phyloP scores from a whole-genome alignment of 2,329 filamentous ascomycete genomes.

The Bipolaris bicolor region DNA sequence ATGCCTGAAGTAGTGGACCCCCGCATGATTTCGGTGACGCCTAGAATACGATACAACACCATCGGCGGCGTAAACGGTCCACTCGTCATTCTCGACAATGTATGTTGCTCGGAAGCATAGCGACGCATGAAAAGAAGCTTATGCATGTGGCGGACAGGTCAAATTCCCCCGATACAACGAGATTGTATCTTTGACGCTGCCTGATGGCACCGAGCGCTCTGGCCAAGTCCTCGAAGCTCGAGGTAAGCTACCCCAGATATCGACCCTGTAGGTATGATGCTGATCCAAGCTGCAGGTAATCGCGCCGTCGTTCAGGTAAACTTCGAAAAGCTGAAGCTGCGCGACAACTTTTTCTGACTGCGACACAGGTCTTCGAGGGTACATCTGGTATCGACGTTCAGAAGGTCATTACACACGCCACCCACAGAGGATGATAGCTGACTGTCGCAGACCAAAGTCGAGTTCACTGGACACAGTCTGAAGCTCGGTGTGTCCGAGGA shows the following conservation, averaged over 20 bases:
- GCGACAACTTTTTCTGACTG: slow-evolving; percentile 28
- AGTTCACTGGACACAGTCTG: slow-evolving; percentile 95
- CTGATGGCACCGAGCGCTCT: slow-evolving; percentile 91
- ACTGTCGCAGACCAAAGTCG: slow-evolving; percentile 79
- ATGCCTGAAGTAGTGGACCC: slow-evolving; percentile 53
- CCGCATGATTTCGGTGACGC: slow-evolving; percentile 65
- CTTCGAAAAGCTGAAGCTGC: background rate
- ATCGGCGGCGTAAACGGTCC: slow-evolving; percentile 97
- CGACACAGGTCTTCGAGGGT: slow-evolving; percentile 86
- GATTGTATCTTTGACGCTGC: slow-evolving; percentile 93
- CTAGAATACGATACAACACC: slow-evolving; percentile 92
- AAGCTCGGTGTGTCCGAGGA: slow-evolving; percentile 99
- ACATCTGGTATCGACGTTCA: slow-evolving; percentile 98
- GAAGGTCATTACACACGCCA: slow-evolving; percentile 63
- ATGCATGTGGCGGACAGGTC: slow-evolving; percentile 64
- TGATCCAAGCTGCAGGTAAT: slow-evolving; percentile 66
- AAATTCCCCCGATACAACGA: slow-evolving; percentile 98
- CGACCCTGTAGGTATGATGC: slow-evolving; percentile 8
- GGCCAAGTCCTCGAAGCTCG: slow-evolving; percentile 97
- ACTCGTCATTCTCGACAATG: slow-evolving; percentile 96
- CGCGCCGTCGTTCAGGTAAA: slow-evolving; percentile 91
- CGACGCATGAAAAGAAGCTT: slow-evolving; percentile 23
- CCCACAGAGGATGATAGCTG: slow-evolving; percentile 23
- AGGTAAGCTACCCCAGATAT: slow-evolving; percentile 63
- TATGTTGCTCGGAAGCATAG: slow-evolving; percentile 54